Evolutionary conservation across 495 filamentous ascomycete genomes (phyloP).

Genomic region (Penicillium simplicissimum): DNA sequence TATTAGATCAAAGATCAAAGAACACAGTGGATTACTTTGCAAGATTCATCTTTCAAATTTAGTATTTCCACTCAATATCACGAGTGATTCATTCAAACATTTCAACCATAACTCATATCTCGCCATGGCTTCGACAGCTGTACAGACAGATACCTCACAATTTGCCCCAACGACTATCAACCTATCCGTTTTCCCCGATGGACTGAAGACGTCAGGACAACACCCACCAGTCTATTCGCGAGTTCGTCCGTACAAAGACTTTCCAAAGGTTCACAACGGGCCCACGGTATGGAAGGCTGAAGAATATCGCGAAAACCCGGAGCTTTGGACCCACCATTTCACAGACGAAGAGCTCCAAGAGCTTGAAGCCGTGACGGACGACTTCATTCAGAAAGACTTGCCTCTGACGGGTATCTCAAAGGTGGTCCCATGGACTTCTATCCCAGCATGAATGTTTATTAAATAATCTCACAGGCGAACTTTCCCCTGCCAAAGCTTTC

Average conservation of each 20-base stretch:
- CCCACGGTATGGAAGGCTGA: conserved; percentile 77
- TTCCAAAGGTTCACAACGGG: conserved; percentile 72
- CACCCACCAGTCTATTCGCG: conserved; percentile 69
- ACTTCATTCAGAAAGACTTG: conserved; percentile 59
- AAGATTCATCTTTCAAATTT: background rate
- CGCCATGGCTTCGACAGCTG: conserved; percentile 21
- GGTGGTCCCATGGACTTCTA: conserved; percentile 26
- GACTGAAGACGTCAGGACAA: conserved; percentile 74
- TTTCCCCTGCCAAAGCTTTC: conserved; percentile 66
- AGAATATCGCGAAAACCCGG: conserved; percentile 67
- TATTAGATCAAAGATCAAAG: background rate
- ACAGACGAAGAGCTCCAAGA: conserved; percentile 66
- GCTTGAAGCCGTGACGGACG: conserved; percentile 64
- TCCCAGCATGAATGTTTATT: background rate
- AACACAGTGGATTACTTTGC: background rate
- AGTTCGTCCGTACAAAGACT: conserved; percentile 67
- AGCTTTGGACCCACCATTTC: conserved; percentile 77
- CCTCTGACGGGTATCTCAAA: conserved; percentile 77
- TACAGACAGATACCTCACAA: conserved; percentile 9
- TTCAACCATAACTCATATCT: background rate
- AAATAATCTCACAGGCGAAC: conserved; percentile 21
- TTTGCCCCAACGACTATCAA: conserved; percentile 11
- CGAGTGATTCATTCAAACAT: background rate
- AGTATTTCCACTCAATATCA: background rate
- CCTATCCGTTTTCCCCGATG: conserved; percentile 51